Base-by-base conservation (phyloP, 2,329 filamentous ascomycete species). In the Madurella mycetomatis region DNA sequence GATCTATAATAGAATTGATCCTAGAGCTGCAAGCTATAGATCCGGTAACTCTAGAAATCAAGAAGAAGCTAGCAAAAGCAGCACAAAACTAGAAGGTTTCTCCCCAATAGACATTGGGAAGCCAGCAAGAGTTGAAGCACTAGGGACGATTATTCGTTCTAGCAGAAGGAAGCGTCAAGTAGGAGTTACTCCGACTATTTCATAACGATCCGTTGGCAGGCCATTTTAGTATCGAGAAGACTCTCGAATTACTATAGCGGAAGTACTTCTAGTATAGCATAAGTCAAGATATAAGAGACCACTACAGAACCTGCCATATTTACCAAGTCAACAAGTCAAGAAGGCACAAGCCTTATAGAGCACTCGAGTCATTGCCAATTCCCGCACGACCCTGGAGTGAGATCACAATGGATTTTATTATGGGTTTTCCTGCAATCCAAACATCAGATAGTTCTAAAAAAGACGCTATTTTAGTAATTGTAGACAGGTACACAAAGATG, bases 331-430 rank as follows among this genome's bases (percentile, higher is more conserved):
- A 17, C 2, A 50, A 50, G 37, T 12, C 19, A 12, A 5, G 15
- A 25, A 8, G 41, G 4, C 16, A 50, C 25, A 19, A 15, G 3
- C 2, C 9, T 17, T 50, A 50, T 50, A 30, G 41, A 1, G 13
- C 8, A 5, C 31, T 43, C 13, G 30, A 37, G 37, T 43, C 19
- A 15, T 15, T 50, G 8, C 47, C 19, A 25, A 50, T 50, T 25
- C 41, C 16, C 4, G 1, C 1, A 3, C 30, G 19, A 37, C 47
- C 17, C 2, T 50, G 16, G 47, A 16, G 25, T 8, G n/a, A 50
- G 16, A 37, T 50, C 16, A 37, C 16, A 8, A 50, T 50, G 16
- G 47, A 50, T 17, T 50, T 43, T 16, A 43, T 48, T 18, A 30
- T 43, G 7, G 40, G 47, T 19, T 43, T 50, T 39, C 47, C 31